phyloP scores from a whole-genome alignment of 331 rosid genomes.

The Malus hybrid region DNA sequence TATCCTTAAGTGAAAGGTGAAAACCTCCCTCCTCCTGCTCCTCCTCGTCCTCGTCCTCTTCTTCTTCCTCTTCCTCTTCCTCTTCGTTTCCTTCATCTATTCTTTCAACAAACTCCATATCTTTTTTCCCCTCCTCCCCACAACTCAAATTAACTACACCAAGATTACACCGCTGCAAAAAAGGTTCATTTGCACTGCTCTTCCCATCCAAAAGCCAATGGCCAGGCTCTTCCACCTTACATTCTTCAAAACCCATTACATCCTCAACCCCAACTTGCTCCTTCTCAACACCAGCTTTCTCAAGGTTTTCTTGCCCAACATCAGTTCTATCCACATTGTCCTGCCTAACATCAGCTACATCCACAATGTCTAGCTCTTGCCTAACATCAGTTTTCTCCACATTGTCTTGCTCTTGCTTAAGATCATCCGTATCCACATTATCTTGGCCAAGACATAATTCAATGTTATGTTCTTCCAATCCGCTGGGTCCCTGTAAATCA shows the following conservation, averaged over 20 bases:
- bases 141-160: constrained; percentile 19
- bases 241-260: constrained; percentile 45
- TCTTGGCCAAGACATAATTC: constrained; percentile 65
- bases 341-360: constrained; percentile 22
- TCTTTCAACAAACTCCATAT: constrained; percentile 7
- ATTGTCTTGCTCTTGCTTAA: constrained; percentile 24
- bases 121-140: constrained; percentile 19
- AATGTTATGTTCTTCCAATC: constrained; percentile 47
- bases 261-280: constrained; percentile 22
- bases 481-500: constrained; percentile 14
- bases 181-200: constrained; percentile 24
- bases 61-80: background rate
- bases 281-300: constrained; percentile 2
- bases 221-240: constrained; percentile 39
- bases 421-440: constrained; percentile 31
- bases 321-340: constrained; percentile 36
- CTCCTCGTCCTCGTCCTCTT: constrained; percentile 43
- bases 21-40: constrained; percentile 35
- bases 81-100: constrained; percentile 39
- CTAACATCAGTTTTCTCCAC: constrained; percentile 7
- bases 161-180: constrained; percentile 44
- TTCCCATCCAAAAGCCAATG: constrained; percentile 53
- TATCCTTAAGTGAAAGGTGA: constrained; percentile 44
- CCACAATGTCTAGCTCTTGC: background rate
- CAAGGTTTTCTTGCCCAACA: constrained; percentile 21